These are phyloP conservation scores for Albatrellus ellisii DNA, from an alignment of 768 basidiomycete genomes.

Conservation along the genomic window DNA sequence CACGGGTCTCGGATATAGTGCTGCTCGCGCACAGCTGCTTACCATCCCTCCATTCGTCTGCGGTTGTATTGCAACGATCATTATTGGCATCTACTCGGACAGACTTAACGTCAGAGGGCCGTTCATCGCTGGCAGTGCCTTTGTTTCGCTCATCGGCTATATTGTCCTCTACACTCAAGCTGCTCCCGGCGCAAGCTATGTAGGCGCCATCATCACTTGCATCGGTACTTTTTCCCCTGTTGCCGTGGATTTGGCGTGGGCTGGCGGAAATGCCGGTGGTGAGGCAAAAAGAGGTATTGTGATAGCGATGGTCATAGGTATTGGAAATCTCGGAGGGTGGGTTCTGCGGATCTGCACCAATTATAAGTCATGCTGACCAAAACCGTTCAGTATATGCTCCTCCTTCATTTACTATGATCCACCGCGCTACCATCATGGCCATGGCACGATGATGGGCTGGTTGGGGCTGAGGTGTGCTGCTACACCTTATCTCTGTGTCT, in stretches of 20 bases:
- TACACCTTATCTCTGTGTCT: neutral
- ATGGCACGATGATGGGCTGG: constrained; percentile 25
- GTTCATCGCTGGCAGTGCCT: constrained; percentile 29
- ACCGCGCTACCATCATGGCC: constrained; percentile 26
- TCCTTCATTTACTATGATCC: constrained; percentile 29
- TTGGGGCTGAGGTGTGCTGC: constrained; percentile 15
- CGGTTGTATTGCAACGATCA: constrained; percentile 19
- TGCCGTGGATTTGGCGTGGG: constrained; percentile 40
- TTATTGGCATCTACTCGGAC: constrained; percentile 22
- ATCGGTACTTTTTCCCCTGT: constrained; percentile 41
- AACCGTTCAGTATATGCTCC: constrained; percentile 26
- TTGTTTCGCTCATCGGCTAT: constrained; percentile 37
- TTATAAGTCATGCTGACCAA: no score
- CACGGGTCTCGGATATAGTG: constrained; percentile 30
- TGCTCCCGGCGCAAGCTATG: constrained; percentile 23
- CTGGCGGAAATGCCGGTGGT: constrained; percentile 39
- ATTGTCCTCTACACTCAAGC: constrained; percentile 30
- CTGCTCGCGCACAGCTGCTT: constrained; percentile 28
- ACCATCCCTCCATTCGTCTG: constrained; percentile 23
- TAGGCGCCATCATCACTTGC: constrained; percentile 35
- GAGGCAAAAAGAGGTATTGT: constrained; percentile 38
- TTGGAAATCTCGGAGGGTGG: constrained; percentile 43
- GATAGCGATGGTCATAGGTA: constrained; percentile 38
- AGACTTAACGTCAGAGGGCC: constrained; percentile 30
- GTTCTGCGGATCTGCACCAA: constrained; percentile 23